Conservation (phyloP, 805 yeast species). For the Nakazawaea populi region DNA sequence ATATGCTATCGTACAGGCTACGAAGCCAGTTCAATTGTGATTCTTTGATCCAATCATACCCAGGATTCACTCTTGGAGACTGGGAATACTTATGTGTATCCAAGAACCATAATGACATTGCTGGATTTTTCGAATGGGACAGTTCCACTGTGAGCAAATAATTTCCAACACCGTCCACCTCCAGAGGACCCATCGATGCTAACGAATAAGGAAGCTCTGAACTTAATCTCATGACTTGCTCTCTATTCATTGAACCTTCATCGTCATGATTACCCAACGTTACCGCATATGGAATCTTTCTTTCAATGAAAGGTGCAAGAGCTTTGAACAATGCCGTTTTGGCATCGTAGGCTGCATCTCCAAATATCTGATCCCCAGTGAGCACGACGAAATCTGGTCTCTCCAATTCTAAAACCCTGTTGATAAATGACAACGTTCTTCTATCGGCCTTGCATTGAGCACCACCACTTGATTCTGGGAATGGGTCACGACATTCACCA, state of each 20-base stretch:
- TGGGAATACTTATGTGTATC: conserved; percentile 80
- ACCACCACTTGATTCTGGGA: conserved; percentile 33
- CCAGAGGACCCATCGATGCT: conserved; percentile 56
- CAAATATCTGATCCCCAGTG: conserved; percentile 91
- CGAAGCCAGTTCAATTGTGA: conserved; percentile 58
- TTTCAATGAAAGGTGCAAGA: conserved; percentile 56
- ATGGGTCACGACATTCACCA: conserved; percentile 76
- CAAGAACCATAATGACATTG: conserved; percentile 62
- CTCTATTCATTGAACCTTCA: conserved; percentile 65
- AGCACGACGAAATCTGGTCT: conserved; percentile 79
- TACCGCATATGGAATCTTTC: conserved; percentile 77
- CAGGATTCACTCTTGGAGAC: conserved; percentile 58
- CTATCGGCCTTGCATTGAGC: conserved; percentile 71
- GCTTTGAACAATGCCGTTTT: conserved; percentile 79
- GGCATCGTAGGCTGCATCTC: conserved; percentile 73
- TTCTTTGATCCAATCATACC: conserved; percentile 82
- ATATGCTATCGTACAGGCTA: conserved; percentile 23
- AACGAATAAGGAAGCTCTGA: conserved; percentile 62
- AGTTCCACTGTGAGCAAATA: conserved; percentile 52
- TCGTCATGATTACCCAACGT: conserved; percentile 94
- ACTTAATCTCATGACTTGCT: conserved; percentile 53
- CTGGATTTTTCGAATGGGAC: conserved; percentile 28
- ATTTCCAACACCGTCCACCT: conserved; percentile 80
- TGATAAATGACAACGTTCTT: conserved; percentile 57
- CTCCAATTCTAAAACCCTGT: conserved; percentile 63